phyloP scores from a whole-genome alignment of 805 yeast species.

The Candida golubevii region DNA sequence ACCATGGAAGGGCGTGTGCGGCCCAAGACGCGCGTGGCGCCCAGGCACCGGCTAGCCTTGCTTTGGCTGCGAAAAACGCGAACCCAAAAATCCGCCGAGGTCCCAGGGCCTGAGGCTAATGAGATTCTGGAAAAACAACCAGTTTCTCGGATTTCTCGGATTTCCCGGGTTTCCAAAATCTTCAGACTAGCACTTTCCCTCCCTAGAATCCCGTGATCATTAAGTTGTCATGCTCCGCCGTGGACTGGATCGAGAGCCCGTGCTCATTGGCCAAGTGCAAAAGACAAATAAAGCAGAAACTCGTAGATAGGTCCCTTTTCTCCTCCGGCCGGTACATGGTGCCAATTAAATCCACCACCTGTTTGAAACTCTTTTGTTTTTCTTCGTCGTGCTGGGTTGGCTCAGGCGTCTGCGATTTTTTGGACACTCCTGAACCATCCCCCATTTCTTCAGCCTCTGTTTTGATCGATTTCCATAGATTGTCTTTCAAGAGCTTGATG shows the following conservation, averaged over 20 bases:
- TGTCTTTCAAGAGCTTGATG: constrained; percentile 66
- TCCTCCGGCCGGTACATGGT: constrained; percentile 53
- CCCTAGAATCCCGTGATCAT: constrained; percentile 22
- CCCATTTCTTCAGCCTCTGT: constrained; percentile 11
- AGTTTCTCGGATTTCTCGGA: too few relatives aligned
- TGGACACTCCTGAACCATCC: neutral
- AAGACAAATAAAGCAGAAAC: constrained; percentile 79
- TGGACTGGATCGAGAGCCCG: constrained; percentile 56
- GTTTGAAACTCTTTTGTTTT: constrained; percentile 33
- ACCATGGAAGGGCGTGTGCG: constrained; percentile 15
- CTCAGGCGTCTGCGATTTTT: constrained; percentile 3
- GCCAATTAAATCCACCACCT: constrained; percentile 46
- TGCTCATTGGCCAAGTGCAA: constrained; percentile 85
- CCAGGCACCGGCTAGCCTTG: neutral
- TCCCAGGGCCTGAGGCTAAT: too few relatives aligned
- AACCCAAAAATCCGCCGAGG: too few relatives aligned
- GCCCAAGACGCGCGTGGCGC: neutral
- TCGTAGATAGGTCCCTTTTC: constrained; percentile 68
- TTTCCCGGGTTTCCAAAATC: too few relatives aligned
- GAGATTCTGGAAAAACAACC: too few relatives aligned
- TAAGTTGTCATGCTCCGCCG: constrained; percentile 38
- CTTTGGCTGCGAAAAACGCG: neutral
- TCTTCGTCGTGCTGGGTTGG: constrained; percentile 12
- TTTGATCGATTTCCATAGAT: constrained; percentile 61
- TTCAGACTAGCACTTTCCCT: too few relatives aligned